phyloP scores from a whole-genome alignment of 306 rosid genomes.

The Betula pendula region DNA sequence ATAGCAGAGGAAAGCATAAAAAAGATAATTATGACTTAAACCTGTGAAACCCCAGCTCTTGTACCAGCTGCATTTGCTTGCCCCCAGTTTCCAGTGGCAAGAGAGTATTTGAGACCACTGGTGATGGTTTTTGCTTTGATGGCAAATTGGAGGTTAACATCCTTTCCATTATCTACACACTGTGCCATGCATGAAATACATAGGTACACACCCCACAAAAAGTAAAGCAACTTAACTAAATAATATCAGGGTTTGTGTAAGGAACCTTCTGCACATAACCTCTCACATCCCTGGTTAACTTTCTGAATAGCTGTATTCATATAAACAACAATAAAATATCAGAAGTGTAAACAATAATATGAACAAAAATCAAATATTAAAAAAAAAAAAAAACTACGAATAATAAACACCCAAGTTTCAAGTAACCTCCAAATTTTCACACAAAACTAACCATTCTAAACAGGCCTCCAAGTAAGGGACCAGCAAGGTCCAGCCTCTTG shows the following conservation, averaged over 20 bases:
- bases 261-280: conserved; percentile 89
- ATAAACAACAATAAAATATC: conserved; percentile 19
- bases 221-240: conserved; percentile 10
- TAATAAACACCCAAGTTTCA: not conserved
- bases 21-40: conserved; percentile 26
- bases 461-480: conserved; percentile 95
- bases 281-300: conserved; percentile 92
- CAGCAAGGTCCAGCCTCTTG: conserved; percentile 97
- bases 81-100: conserved; percentile 99
- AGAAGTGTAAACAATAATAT: not conserved
- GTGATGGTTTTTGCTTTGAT: conserved; percentile 98
- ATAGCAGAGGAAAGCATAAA: not conserved
- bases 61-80: conserved; percentile 99
- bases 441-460: conserved; percentile 77
- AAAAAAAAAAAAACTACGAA: not conserved
- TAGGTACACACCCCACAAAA: conserved; percentile 20
- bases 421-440: not conserved
- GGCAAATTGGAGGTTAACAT: conserved; percentile 96
- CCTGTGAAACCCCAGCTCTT: conserved; percentile 99
- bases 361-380: conserved; percentile 5
- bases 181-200: conserved; percentile 43
- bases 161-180: conserved; percentile 99
- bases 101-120: conserved; percentile 96
- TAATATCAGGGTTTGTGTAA: conserved; percentile 22
- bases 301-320: conserved; percentile 85